These are phyloP conservation scores for Spergularia azorica DNA, from an alignment of 179 eudicot species.

Conservation along the genomic window DNA sequence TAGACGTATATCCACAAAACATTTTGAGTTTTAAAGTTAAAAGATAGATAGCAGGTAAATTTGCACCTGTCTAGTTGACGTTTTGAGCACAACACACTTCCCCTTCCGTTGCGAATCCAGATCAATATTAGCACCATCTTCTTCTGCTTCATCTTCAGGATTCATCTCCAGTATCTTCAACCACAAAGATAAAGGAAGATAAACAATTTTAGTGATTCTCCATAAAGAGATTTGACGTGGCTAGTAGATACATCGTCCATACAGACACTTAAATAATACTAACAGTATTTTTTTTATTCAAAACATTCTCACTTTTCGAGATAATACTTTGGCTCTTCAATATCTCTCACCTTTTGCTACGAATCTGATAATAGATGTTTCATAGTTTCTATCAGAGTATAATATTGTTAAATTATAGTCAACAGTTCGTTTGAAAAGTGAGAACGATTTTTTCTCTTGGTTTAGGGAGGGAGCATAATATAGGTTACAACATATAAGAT, in stretches of 20 bases:
- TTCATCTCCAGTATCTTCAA: slow-evolving; percentile 91
- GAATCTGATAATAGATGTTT: no score
- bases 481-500: neutral
- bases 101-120: slow-evolving; percentile 98
- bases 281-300: no score
- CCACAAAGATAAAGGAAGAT: neutral
- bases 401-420: no score
- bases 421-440: no score
- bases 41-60: neutral
- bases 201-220: neutral
- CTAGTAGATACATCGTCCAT: neutral
- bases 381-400: no score
- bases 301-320: no score
- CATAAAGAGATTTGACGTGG: no score
- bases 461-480: neutral
- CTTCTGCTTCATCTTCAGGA: slow-evolving; percentile 98
- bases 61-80: slow-evolving; percentile 90
- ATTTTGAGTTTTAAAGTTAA: neutral
- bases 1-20: no score
- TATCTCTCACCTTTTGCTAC: no score
- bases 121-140: slow-evolving; percentile 95
- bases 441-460: no score
- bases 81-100: slow-evolving; percentile 91
- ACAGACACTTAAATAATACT: neutral
- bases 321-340: no score